phyloP scores from a whole-genome alignment of 768 basidiomycete species.

The Trametes punicea region DNA sequence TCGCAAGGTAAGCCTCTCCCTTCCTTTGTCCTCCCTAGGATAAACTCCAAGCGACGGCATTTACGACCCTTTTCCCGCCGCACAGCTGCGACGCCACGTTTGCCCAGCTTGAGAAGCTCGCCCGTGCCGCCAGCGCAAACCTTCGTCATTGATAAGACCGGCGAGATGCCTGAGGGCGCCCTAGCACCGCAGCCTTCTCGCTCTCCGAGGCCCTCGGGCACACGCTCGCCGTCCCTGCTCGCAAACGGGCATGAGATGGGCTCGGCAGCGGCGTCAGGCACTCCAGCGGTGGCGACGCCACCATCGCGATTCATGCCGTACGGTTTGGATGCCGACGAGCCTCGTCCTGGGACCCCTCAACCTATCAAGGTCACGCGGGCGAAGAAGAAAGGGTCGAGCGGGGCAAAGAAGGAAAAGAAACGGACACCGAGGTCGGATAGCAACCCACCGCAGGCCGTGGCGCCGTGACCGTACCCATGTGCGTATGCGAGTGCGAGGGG shows the following conservation, averaged over 20 bases:
- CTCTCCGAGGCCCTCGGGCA: slow-evolving; percentile 11
- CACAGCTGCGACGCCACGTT: slow-evolving; percentile 20
- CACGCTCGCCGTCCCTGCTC: slow-evolving; percentile 14
- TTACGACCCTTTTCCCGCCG: neutral
- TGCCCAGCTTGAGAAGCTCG: slow-evolving; percentile 25
- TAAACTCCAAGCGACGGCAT: neutral
- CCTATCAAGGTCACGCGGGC: slow-evolving; percentile 72
- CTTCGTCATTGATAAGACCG: slow-evolving; percentile 69
- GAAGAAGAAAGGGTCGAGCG: slow-evolving; percentile 59
- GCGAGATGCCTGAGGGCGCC: slow-evolving; percentile 81
- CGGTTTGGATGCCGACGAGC: slow-evolving; percentile 47
- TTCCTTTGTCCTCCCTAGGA: neutral
- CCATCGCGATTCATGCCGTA: slow-evolving; percentile 49
- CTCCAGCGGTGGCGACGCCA: slow-evolving; percentile 36
- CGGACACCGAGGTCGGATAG: slow-evolving; percentile 39
- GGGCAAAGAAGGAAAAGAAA: slow-evolving; percentile 59
- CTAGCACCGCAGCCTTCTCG: slow-evolving; percentile 6
- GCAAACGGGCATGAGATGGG: slow-evolving; percentile 10
- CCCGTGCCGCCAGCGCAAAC: slow-evolving; percentile 34
- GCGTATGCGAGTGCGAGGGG: neutral
- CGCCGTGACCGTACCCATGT: neutral
- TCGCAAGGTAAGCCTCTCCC: slow-evolving; percentile 28
- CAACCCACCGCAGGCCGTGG: neutral
- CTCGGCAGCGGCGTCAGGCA: slow-evolving; percentile 27
- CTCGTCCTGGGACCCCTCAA: slow-evolving; percentile 56